Percentiles rank a stretch among this genome's conserved stretches.
phyloP scores from a whole-genome alignment of 2,329 filamentous ascomycete species.

The Xylaria sp. region DNA sequence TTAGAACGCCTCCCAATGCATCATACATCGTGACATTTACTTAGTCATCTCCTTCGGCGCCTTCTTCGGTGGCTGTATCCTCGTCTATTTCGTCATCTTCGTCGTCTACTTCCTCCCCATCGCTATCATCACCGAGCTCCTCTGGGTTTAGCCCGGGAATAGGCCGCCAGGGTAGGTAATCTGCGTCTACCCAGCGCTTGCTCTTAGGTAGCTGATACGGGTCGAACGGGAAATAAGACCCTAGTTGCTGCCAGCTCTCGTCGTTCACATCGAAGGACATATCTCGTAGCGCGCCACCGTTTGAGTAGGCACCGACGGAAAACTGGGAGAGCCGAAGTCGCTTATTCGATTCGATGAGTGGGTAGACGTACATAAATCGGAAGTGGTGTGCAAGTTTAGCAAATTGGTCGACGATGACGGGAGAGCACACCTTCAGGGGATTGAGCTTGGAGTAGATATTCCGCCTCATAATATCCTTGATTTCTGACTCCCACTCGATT shows the following conservation, averaged over 20 bases:
- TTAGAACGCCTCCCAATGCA: conserved; percentile 30
- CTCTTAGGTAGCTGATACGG: conserved; percentile 90
- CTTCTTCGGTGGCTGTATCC: conserved; percentile 57
- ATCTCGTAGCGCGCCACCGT: conserved; percentile 60
- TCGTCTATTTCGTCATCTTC: conserved; percentile 55
- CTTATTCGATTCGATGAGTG: conserved; percentile 90
- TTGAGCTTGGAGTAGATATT: conserved; percentile 91
- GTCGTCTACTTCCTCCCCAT: conserved; percentile 56
- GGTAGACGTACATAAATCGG: conserved; percentile 86
- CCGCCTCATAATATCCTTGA: conserved; percentile 74
- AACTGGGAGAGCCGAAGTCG: conserved; percentile 79
- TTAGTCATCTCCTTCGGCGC: conserved; percentile 49
- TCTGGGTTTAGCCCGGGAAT: conserved; percentile 70
- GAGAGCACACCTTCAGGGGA: conserved; percentile 92
- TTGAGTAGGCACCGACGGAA: conserved; percentile 61
- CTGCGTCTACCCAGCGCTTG: conserved; percentile 82
- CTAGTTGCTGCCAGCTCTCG: conserved; percentile 82
- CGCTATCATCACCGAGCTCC: conserved; percentile 60
- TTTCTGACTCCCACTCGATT: conserved; percentile 75
- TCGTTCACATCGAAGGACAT: conserved; percentile 61
- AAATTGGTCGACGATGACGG: conserved; percentile 88
- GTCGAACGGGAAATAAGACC: conserved; percentile 97
- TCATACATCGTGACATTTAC: conserved; percentile 23
- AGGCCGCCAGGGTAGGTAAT: conserved; percentile 82
- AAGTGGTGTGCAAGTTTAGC: conserved; percentile 86